These are phyloP conservation scores for Pseudopyrenochaeta lycopersici DNA, from an alignment of 2,329 filamentous ascomycete genomes.

Conservation along the genomic window DNA sequence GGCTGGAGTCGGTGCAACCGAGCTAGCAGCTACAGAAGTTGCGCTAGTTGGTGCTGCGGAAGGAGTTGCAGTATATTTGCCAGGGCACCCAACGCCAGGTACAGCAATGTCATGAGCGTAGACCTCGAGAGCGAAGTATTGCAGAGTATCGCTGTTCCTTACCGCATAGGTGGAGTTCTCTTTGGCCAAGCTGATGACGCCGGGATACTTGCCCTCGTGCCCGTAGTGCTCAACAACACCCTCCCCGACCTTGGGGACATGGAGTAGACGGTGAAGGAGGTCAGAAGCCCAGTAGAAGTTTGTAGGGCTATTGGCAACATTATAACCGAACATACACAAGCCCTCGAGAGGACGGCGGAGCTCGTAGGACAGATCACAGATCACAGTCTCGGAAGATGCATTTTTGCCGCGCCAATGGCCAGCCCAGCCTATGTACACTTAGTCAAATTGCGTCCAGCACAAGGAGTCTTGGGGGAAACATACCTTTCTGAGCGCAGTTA, in stretches of 20 bases:
- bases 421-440: slow-evolving; percentile 62
- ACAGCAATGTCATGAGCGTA: slow-evolving; percentile 72
- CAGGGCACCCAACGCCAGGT: slow-evolving; percentile 69
- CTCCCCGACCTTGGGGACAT: slow-evolving; percentile 69
- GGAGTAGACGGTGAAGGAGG: slow-evolving; percentile 72
- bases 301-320: slow-evolving; percentile 63
- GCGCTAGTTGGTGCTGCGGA: slow-evolving; percentile 11
- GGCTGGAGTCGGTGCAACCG: slow-evolving; percentile 6
- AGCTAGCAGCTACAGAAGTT: slow-evolving; percentile 7
- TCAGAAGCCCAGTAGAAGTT: slow-evolving; percentile 74
- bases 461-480: background rate
- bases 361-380: slow-evolving; percentile 70
- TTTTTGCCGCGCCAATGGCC: slow-evolving; percentile 75
- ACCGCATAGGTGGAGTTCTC: slow-evolving; percentile 60
- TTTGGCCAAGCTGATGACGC: slow-evolving; percentile 62
- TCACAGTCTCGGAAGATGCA: slow-evolving; percentile 72
- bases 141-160: slow-evolving; percentile 69
- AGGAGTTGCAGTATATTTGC: slow-evolving; percentile 42
- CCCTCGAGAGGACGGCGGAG: slow-evolving; percentile 65
- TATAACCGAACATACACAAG: slow-evolving; percentile 71
- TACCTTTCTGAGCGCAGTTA: slow-evolving; percentile 62
- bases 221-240: slow-evolving; percentile 69
- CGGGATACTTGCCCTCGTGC: slow-evolving; percentile 66
- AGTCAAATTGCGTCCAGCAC: background rate
- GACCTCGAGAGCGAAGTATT: slow-evolving; percentile 74